Evolutionary conservation across 2,329 filamentous ascomycete genomes (phyloP), one percentile per base, ranked within the genome.

Genomic region (Mycogone perniciosa): DNA sequence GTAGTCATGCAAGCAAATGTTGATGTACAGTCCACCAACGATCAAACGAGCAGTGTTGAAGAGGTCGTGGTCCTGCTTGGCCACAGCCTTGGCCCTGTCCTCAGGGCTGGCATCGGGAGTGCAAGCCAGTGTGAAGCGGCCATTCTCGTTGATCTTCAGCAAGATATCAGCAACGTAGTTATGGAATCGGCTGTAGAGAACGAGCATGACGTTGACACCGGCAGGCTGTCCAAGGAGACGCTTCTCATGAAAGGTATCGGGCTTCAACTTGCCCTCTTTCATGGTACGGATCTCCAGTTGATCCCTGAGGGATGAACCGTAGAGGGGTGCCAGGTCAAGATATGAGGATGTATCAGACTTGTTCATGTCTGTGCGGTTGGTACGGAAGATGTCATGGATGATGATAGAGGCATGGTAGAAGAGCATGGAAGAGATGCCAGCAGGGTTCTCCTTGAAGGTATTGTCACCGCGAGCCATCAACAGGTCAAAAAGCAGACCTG

Each of bases 381-480:
- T 68, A 4, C 64, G 60, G 54, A 69, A 69, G 50, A 68, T 65
- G 27, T 67, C 66, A 27, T 69, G 66, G 9, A 69, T 69, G 46
- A 67, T 66, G 59, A 91, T 85, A 6, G 84, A 81, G 0, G 86
- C 87, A 40, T 88, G 71, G 57, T 89, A 89, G 64, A 88, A 89
- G 11, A 91, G 71, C 69, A 89, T 81, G 58, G 82, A 85, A 0
- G 85, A 89, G 38, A 90, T 82, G n/a, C 81, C 78, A 46, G 85
- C 85, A 0, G 84, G 82, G 62, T 89, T 86, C 49, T 81, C 73
- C 54, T 80, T 75, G 54, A 81, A 80, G n/a, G 58, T 61, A 0
- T 58, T 51, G 31, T 72, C 69, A 35, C 70, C 69, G 29, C 85
- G 77, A 11, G 79, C 81, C 74, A 88, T 78, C 29, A 88, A 62